phyloP scores from a whole-genome alignment of 352 stramenopile species.

The Globisporangium polare region DNA sequence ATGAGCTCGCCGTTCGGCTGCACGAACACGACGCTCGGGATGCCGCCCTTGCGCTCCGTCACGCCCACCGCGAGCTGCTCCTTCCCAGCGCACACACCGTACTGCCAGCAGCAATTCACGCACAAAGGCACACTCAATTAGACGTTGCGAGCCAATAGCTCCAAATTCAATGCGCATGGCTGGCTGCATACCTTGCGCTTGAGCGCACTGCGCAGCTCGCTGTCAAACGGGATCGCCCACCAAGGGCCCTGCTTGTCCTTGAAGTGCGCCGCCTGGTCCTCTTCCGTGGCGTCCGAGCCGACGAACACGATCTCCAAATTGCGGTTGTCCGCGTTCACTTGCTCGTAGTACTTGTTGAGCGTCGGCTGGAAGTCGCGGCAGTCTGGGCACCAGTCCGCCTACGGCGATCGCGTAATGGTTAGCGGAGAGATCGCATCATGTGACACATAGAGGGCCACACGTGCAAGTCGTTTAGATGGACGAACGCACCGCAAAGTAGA shows the following conservation, averaged over 20 bases:
- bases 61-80: constrained; percentile 55
- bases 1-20: constrained; percentile 54
- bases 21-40: constrained; percentile 77
- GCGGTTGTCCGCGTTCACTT: constrained; percentile 32
- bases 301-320: constrained; percentile 78
- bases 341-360: constrained; percentile 71
- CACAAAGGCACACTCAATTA: neutral
- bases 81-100: constrained; percentile 64
- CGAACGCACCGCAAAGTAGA: constrained; percentile 69
- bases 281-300: constrained; percentile 54
- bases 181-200: constrained; percentile 58
- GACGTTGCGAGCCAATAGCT: neutral
- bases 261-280: constrained; percentile 61
- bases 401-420: neutral
- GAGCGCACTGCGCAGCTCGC: constrained; percentile 51
- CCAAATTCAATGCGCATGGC: neutral
- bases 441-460: neutral
- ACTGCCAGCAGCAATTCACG: constrained; percentile 19
- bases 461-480: neutral
- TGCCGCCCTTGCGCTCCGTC: constrained; percentile 56
- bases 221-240: constrained; percentile 76
- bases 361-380: constrained; percentile 75
- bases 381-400: constrained; percentile 84
- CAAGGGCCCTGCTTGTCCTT: constrained; percentile 67
- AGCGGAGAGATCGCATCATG: neutral